These are phyloP conservation scores for Phyllachora maydis DNA, from an alignment of 2,329 filamentous ascomycete genomes.

Conservation along the genomic window DNA sequence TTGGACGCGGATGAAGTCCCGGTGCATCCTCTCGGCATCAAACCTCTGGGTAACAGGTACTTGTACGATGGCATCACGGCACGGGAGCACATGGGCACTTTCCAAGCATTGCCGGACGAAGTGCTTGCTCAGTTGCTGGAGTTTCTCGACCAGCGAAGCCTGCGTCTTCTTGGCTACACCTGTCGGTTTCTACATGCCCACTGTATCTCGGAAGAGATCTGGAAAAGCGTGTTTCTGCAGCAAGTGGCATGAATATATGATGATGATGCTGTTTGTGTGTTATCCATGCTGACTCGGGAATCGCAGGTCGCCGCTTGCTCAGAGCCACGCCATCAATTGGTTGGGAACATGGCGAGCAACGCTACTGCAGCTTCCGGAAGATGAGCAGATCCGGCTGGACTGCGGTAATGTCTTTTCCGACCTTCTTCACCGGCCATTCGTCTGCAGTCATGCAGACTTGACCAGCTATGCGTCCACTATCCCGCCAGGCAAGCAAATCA, in stretches of 20 bases:
- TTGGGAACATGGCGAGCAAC: conserved; percentile 71
- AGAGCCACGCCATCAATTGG: conserved; percentile 37
- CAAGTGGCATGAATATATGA: no score
- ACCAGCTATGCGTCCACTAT: conserved; percentile 49
- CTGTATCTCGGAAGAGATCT: conserved; percentile 65
- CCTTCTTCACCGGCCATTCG: conserved; percentile 72
- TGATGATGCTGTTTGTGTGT: no score
- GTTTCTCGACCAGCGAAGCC: conserved; percentile 38
- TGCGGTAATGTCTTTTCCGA: conserved; percentile 78
- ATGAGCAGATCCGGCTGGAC: conserved; percentile 35
- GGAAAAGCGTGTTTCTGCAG: conserved; percentile 71
- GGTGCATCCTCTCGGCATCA: conserved; percentile 63
- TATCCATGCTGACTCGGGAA: conserved; percentile 5
- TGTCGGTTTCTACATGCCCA: conserved; percentile 81
- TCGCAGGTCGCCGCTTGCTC: conserved; percentile 11
- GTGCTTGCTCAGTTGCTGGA: conserved; percentile 58
- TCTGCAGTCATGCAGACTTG: conserved; percentile 60
- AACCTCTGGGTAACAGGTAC: conserved; percentile 68
- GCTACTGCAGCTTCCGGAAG: conserved; percentile 34
- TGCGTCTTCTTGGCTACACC: conserved; percentile 50
- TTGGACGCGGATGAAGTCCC: conserved; percentile 31
- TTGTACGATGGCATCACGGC: conserved; percentile 46
- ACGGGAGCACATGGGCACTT: conserved; percentile 41
- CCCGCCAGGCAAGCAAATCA: conserved; percentile 51
- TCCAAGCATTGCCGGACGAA: conserved; percentile 60